Conservation (phyloP, 148 eudicot genomes). For the Rhododendron ovatum region DNA sequence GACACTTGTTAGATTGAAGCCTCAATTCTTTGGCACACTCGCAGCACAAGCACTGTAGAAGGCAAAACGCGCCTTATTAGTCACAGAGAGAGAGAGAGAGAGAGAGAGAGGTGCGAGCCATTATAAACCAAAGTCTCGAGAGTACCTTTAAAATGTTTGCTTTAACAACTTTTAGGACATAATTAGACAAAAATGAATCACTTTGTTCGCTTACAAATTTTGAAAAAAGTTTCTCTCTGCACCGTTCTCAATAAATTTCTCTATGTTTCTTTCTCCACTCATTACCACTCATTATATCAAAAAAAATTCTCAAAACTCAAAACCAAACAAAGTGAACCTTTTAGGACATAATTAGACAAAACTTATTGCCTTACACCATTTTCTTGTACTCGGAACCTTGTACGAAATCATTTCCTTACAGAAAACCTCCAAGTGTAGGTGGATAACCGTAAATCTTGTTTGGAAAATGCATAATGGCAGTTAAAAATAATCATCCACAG, state of each 20-base stretch:
- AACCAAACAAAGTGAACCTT: too few relatives aligned
- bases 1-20: conserved; percentile 45
- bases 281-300: too few relatives aligned
- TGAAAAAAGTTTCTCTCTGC: too few relatives aligned
- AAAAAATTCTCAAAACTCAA: too few relatives aligned
- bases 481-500: background rate
- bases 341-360: background rate
- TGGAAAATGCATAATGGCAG: background rate
- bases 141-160: conserved; percentile 1
- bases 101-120: background rate
- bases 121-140: background rate
- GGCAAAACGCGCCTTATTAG: background rate
- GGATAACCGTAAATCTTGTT: background rate
- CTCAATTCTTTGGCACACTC: conserved; percentile 55
- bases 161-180: background rate
- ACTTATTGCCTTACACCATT: background rate
- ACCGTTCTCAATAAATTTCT: too few relatives aligned
- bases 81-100: background rate
- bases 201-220: too few relatives aligned
- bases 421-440: background rate
- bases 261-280: too few relatives aligned
- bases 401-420: background rate
- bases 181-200: background rate
- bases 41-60: conserved; percentile 53
- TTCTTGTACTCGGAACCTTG: background rate